A percentile compares a stretch with the other conserved stretches of the same genome.
phyloP scores from a whole-genome alignment of 768 basidiomycete species.

The Hypholoma sublateritium region DNA sequence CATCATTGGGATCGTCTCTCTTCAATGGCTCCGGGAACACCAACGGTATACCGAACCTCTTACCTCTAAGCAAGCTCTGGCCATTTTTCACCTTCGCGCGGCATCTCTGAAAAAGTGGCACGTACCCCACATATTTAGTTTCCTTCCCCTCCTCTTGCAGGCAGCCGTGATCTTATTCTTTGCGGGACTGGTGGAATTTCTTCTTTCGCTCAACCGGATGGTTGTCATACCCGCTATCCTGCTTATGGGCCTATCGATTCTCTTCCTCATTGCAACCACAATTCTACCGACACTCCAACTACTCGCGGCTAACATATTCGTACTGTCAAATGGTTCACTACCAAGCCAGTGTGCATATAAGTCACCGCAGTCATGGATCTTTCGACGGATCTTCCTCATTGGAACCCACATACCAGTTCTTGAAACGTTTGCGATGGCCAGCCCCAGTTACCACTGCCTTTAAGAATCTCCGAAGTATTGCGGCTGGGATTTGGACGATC shows the following conservation, averaged over 20 bases:
- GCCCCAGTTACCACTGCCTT: no score
- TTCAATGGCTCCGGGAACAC: constrained; percentile 8
- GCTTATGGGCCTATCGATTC: neutral
- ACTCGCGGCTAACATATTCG: neutral
- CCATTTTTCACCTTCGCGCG: constrained; percentile 3
- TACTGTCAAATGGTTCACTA: neutral
- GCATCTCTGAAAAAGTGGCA: neutral
- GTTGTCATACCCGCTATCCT: neutral
- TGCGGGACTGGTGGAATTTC: neutral
- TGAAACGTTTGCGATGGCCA: no score
- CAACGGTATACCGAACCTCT: constrained; percentile 2
- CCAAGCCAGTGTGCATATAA: constrained; percentile 1
- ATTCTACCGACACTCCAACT: neutral
- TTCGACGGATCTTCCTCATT: neutral
- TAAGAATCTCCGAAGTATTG: no score
- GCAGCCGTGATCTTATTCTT: constrained; percentile 2
- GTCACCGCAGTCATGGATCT: constrained; percentile 4
- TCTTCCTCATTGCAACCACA: constrained; percentile 3
- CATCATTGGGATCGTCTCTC: constrained; percentile 4
- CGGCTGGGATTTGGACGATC: no score
- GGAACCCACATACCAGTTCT: neutral
- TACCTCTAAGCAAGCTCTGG: neutral
- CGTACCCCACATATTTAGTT: neutral
- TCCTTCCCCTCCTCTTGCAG: constrained; percentile 2
- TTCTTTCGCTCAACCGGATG: neutral